A percentile compares a stretch with the other conserved stretches of the same genome.
These are phyloP conservation scores for Pichia paraexigua DNA, from an alignment of 805 yeast genomes.

Conservation along the genomic window DNA sequence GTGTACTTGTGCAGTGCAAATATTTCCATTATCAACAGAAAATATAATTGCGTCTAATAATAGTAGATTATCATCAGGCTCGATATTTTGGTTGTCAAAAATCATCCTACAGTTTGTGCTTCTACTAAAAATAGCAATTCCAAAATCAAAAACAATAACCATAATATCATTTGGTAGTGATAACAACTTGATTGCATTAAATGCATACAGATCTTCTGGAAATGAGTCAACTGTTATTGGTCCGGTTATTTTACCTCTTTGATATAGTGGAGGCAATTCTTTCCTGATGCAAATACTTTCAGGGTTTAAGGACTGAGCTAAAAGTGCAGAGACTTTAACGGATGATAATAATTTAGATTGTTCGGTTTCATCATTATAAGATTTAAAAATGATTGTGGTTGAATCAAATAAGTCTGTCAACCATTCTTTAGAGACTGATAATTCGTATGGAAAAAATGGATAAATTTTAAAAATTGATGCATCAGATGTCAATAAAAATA, in stretches of 20 bases:
- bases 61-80: conserved; percentile 3
- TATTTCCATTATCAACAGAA: conserved; percentile 3
- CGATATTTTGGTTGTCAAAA: conserved; percentile 16
- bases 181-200: conserved; percentile 29
- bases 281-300: conserved; percentile 1
- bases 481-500: conserved; percentile 45
- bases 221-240: conserved; percentile 48
- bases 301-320: conserved; percentile 13
- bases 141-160: conserved; percentile 15
- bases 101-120: conserved; percentile 19
- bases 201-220: conserved; percentile 44
- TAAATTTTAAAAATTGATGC: conserved; percentile 53
- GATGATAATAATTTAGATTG: conserved; percentile 14
- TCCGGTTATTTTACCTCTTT: conserved; percentile 31
- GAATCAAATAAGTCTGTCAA: conserved; percentile 23
- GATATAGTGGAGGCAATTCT: conserved; percentile 14
- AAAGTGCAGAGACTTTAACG: conserved; percentile 20
- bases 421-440: conserved; percentile 30
- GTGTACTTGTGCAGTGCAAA: conserved; percentile 13
- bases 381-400: conserved; percentile 16
- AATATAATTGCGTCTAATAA: conserved; percentile 12
- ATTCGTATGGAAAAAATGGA: conserved; percentile 52
- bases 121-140: conserved; percentile 18
- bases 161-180: conserved; percentile 22
- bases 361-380: conserved; percentile 15